A percentile compares a stretch with the other conserved stretches of the same genome.
Conservation (phyloP, 1,284 basidiomycete genomes). For the Austroboletus niveus region DNA sequence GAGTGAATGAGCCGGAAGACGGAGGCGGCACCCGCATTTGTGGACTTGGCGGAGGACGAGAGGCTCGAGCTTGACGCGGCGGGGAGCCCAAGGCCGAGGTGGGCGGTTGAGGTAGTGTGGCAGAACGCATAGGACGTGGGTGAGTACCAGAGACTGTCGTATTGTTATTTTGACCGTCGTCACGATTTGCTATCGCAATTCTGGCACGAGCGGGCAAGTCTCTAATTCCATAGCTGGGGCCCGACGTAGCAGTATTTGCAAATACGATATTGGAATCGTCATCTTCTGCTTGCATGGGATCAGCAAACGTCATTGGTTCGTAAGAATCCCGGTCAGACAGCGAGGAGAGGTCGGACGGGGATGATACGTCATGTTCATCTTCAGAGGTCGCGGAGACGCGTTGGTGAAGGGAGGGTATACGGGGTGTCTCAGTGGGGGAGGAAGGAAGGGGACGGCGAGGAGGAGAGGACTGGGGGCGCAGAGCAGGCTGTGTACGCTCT, state of each 20-base stretch:
- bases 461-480: slow-evolving; percentile 16
- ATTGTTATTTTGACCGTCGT: not conserved
- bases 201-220: slow-evolving; percentile 26
- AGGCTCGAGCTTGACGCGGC: slow-evolving; percentile 2
- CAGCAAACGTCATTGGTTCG: slow-evolving; percentile 30
- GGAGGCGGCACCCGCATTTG: slow-evolving; percentile 7
- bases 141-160: slow-evolving; percentile 6
- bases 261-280: not conserved
- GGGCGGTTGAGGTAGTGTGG: slow-evolving; percentile 25
- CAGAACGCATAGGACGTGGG: slow-evolving; percentile 16
- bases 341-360: slow-evolving; percentile 14
- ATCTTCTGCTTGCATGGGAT: slow-evolving; percentile 16
- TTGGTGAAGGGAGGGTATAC: slow-evolving; percentile 12
- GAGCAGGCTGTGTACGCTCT: slow-evolving; percentile 9
- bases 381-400: slow-evolving; percentile 7
- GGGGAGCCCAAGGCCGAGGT: not conserved
- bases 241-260: not conserved
- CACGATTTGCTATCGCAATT: slow-evolving; percentile 20
- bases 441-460: slow-evolving; percentile 30
- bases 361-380: slow-evolving; percentile 17
- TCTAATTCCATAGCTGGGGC: slow-evolving; percentile 30
- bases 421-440: slow-evolving; percentile 19
- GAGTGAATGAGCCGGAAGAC: slow-evolving; percentile 9
- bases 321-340: slow-evolving; percentile 14
- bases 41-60: slow-evolving; percentile 12